Conservation (phyloP, 805 yeast genomes). For the Pichia kluyveri region DNA sequence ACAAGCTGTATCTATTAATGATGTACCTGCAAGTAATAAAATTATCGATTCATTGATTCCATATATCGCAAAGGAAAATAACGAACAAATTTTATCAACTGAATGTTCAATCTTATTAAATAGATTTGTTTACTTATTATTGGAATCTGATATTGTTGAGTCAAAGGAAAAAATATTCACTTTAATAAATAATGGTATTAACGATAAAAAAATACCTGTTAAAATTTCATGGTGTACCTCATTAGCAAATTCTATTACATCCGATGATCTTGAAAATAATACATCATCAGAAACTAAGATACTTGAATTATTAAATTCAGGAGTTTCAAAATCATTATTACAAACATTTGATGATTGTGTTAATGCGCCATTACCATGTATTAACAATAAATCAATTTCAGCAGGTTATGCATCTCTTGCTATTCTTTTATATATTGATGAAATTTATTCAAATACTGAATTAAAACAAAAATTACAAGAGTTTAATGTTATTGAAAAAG, state of each 20-base stretch:
- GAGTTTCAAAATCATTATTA: conserved; percentile 7
- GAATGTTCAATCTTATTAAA: conserved; percentile 41
- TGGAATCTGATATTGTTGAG: conserved; percentile 14
- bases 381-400: conserved; percentile 41
- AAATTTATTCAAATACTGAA: conserved; percentile 3
- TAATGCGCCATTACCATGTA: conserved; percentile 44
- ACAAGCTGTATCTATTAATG: conserved; percentile 19
- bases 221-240: conserved; percentile 60
- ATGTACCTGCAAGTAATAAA: conserved; percentile 12
- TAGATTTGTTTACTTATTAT: conserved; percentile 30
- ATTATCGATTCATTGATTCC: conserved; percentile 38
- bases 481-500: conserved; percentile 24
- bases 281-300: conserved; percentile 1
- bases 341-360: conserved; percentile 32
- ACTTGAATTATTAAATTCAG: conserved; percentile 6
- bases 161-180: conserved; percentile 17
- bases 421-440: conserved; percentile 14
- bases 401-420: conserved; percentile 43
- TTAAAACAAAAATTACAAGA: conserved; percentile 15
- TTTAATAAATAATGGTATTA: conserved; percentile 47
- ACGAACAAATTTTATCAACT: conserved; percentile 51
- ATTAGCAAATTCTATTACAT: conserved; percentile 30
- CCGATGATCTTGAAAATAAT: not conserved
- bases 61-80: conserved; percentile 62
- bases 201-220: conserved; percentile 53